A percentile compares a stretch with the other conserved stretches of the same genome.
phyloP scores from a whole-genome alignment of 192 early-diverging fungal genomes.

The Coemansia guatemalensis region DNA sequence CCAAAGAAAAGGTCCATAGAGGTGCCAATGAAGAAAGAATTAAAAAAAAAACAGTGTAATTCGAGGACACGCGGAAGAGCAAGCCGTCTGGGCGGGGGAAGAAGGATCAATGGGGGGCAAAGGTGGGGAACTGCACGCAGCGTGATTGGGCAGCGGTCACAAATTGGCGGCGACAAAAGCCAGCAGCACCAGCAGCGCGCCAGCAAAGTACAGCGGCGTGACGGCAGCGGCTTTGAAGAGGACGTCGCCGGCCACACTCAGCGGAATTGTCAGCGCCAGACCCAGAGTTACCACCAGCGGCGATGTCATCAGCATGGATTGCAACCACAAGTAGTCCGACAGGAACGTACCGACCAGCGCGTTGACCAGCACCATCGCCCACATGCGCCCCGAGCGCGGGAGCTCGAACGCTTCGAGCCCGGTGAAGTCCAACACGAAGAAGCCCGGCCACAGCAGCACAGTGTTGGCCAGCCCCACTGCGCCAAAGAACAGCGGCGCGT shows the following conservation, averaged over 20 bases:
- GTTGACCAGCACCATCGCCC: constrained; percentile 68
- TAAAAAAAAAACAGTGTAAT: neutral
- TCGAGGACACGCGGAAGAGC: neutral
- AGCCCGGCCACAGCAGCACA: constrained; percentile 65
- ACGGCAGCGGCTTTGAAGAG: constrained; percentile 61
- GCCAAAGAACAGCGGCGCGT: constrained; percentile 76
- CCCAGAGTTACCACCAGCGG: constrained; percentile 80
- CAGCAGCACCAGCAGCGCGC: constrained; percentile 62
- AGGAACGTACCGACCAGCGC: constrained; percentile 77
- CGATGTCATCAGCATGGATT: constrained; percentile 78
- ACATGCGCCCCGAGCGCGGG: constrained; percentile 54
- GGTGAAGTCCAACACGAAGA: constrained; percentile 58
- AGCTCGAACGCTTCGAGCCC: constrained; percentile 68
- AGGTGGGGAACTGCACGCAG: neutral
- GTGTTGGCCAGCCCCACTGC: constrained; percentile 75
- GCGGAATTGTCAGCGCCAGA: constrained; percentile 71
- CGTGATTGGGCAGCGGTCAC: constrained; percentile 9
- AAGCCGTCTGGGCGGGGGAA: neutral
- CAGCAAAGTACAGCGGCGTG: constrained; percentile 59
- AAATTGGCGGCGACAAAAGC: constrained; percentile 70
- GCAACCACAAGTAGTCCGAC: constrained; percentile 80
- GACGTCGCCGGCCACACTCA: constrained; percentile 70
- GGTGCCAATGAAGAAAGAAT: neutral
- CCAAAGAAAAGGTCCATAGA: constrained; percentile 53
- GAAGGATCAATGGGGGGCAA: neutral